Evolutionary conservation across 192 early-diverging fungal genomes (phyloP).

Genomic region (Coemansia sp.): DNA sequence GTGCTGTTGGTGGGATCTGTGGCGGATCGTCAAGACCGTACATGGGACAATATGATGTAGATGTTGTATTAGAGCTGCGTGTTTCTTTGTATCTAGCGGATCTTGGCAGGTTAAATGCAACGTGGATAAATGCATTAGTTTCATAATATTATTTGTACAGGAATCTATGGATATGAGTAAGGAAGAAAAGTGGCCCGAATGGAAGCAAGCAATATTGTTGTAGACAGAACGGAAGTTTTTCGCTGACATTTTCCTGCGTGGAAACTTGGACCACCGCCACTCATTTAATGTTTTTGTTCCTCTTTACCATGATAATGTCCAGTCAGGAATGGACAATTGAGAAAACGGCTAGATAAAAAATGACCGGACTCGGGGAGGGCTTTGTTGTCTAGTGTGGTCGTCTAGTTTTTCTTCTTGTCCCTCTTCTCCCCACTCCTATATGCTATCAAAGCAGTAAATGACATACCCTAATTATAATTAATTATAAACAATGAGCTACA

Average conservation of each 20-base stretch:
- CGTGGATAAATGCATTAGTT: background rate
- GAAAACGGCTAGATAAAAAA: background rate
- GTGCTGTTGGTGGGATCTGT: background rate
- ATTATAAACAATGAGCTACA: background rate
- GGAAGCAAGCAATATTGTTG: background rate
- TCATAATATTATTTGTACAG: background rate
- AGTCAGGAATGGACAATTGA: background rate
- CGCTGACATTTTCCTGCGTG: background rate
- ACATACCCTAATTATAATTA: background rate
- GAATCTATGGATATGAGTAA: background rate
- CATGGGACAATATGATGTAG: background rate
- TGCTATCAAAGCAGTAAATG: background rate
- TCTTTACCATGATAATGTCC: background rate
- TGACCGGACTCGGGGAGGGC: background rate
- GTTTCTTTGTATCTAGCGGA: background rate
- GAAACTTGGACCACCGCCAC: constrained; percentile 2
- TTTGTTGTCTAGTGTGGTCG: background rate
- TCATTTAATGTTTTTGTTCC: background rate
- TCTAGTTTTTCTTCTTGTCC: background rate
- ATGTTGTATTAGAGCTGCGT: background rate
- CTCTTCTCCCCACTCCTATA: background rate
- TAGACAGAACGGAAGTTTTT: background rate
- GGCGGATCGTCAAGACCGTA: background rate
- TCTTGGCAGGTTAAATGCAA: background rate
- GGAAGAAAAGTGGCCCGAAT: background rate